These are phyloP conservation scores for Podila horticola DNA, from an alignment of 192 early-diverging fungal genomes.

Conservation along the genomic window DNA sequence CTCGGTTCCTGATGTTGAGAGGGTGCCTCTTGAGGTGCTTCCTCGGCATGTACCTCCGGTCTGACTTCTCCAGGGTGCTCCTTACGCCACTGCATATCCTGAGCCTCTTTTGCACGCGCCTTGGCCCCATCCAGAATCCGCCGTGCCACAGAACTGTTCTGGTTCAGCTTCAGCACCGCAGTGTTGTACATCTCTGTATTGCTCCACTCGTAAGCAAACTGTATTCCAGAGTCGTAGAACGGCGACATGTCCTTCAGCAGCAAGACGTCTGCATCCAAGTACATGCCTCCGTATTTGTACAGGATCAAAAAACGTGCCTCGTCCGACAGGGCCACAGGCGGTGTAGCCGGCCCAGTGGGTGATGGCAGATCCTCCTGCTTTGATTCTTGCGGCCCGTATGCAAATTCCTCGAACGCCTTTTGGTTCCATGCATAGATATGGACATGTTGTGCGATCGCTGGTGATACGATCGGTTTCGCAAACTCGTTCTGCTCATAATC, in stretches of 20 bases:
- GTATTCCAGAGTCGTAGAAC: conserved; percentile 31
- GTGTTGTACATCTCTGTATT: conserved; percentile 47
- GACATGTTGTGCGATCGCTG: conserved; percentile 11
- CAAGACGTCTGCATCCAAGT: conserved; percentile 50
- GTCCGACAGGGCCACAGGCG: conserved; percentile 41
- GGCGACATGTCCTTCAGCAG: conserved; percentile 48
- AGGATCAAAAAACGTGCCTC: conserved; percentile 50
- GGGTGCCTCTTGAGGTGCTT: background rate
- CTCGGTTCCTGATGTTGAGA: too few relatives aligned
- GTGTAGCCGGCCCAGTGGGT: background rate
- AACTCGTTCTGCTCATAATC: conserved; percentile 24
- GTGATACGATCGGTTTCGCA: conserved; percentile 16
- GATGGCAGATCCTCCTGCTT: background rate
- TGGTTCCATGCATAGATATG: conserved; percentile 38
- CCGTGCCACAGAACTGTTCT: conserved; percentile 26
- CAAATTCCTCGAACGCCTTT: conserved; percentile 11
- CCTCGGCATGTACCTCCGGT: background rate
- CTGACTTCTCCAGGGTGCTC: background rate
- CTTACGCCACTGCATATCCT: background rate
- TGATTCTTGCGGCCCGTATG: background rate
- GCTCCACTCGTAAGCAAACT: conserved; percentile 56
- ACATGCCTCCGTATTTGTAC: conserved; percentile 49
- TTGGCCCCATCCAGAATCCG: conserved; percentile 45
- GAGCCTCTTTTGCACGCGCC: conserved; percentile 14
- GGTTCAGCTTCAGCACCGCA: conserved; percentile 29